Evolutionary conservation across 1,139 yeast genomes (phyloP).

Genomic region (Sugiyamaella japonica): DNA sequence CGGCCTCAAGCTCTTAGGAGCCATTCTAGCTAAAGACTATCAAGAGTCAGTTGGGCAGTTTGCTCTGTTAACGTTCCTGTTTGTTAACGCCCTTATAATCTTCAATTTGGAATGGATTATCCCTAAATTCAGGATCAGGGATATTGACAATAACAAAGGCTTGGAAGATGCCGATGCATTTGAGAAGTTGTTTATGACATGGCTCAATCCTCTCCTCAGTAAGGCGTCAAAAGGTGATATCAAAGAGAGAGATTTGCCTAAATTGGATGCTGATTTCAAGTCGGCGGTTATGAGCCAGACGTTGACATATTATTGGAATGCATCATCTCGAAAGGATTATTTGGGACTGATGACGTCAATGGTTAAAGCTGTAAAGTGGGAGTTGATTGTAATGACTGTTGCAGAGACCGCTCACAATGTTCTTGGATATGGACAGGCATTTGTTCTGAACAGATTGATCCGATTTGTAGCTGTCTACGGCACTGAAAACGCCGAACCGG

Average conservation of each 20-base stretch:
- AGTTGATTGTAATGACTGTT: conserved; percentile 56
- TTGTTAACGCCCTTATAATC: conserved; percentile 17
- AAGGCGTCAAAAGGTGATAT: conserved; percentile 69
- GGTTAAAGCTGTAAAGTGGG: conserved; percentile 57
- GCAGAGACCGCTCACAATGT: conserved; percentile 72
- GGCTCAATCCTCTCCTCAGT: conserved; percentile 85
- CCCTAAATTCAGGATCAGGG: conserved; percentile 21
- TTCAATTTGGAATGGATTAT: conserved; percentile 25
- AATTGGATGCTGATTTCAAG: conserved; percentile 62
- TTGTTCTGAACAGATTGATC: conserved; percentile 68
- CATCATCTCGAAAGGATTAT: conserved; percentile 32
- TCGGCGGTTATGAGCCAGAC: conserved; percentile 49
- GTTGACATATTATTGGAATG: conserved; percentile 60
- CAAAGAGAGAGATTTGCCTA: conserved; percentile 76
- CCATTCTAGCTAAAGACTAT: conserved; percentile 15
- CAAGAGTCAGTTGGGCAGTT: conserved; percentile 15
- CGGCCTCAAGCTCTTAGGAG: conserved; percentile 47
- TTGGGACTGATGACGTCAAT: conserved; percentile 53
- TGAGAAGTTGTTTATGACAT: conserved; percentile 69
- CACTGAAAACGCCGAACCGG: conserved; percentile 45
- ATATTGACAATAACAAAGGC: conserved; percentile 37
- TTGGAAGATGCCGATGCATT: conserved; percentile 73
- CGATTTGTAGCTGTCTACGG: conserved; percentile 73
- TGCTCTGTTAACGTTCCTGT: conserved; percentile 13
- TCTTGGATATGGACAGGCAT: conserved; percentile 75